Percentiles rank a stretch among this genome's conserved stretches.
Conservation (phyloP, 169 alveolate species). For the Cryptosporidium sp. region DNA sequence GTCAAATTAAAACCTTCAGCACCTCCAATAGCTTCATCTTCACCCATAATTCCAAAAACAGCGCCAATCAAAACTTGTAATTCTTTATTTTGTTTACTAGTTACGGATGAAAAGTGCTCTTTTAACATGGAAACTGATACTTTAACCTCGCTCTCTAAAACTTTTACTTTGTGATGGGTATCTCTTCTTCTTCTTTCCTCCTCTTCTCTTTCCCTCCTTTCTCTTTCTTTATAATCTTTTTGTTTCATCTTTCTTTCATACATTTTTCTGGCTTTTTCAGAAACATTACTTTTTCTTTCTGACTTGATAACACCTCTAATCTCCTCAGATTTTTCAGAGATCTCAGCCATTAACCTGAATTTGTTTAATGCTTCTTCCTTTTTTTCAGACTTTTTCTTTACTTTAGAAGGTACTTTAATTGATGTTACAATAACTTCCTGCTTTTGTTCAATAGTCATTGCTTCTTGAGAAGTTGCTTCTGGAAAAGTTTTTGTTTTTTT, state of each 20-base stretch:
- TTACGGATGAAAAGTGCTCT: not conserved
- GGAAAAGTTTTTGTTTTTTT: not conserved
- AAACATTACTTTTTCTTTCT: not conserved
- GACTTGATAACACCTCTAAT: not conserved
- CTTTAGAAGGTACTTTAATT: not conserved
- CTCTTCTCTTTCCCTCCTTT: not conserved
- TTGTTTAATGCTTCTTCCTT: not conserved
- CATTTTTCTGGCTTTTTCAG: not conserved
- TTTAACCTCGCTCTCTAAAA: no score
- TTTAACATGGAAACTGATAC: not conserved
- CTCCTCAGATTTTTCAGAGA: not conserved
- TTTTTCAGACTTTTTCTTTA: not conserved
- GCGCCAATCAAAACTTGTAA: not conserved
- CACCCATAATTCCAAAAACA: not conserved
- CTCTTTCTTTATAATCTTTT: not conserved
- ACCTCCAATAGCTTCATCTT: not conserved
- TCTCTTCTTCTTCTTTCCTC: not conserved
- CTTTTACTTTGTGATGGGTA: not conserved
- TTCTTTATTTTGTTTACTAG: not conserved
- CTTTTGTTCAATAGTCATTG: not conserved
- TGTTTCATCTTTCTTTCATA: not conserved
- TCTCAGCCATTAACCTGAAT: not conserved
- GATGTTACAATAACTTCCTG: not conserved
- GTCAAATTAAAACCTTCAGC: not conserved
- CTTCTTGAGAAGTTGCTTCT: not conserved